A percentile compares a stretch with the other conserved stretches of the same genome.
Evolutionary conservation across 78 protist species (phyloP).

Genomic region (Protostelium mycophagum): DNA sequence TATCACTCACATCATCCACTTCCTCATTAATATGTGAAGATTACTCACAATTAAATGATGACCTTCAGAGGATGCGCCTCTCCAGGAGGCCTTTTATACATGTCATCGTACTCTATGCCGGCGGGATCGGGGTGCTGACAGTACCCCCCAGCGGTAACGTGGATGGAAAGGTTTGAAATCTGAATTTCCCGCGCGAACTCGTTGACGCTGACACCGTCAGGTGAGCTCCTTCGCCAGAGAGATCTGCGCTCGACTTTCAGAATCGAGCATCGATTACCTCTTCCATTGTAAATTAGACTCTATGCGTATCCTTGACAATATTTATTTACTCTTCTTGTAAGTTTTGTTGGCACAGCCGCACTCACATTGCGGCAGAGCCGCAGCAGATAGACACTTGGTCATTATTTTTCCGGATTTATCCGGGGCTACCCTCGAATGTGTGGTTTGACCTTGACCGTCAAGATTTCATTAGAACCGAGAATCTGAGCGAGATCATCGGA

Average conservation of each 20-base stretch:
- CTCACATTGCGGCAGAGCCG: no score
- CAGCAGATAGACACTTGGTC: no score
- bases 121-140: slow-evolving; percentile 25
- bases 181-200: not conserved
- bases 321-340: no score
- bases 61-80: not conserved
- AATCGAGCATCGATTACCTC: not conserved
- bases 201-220: not conserved
- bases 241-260: not conserved
- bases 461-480: slow-evolving; percentile 24
- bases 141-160: not conserved
- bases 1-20: not conserved
- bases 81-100: slow-evolving; percentile 59
- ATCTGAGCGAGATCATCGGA: slow-evolving; percentile 52
- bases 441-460: not conserved
- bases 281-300: not conserved
- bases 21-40: not conserved
- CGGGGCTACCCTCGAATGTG: not conserved
- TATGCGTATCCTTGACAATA: not conserved
- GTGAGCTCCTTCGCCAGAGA: not conserved
- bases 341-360: no score
- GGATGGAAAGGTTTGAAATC: not conserved
- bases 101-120: slow-evolving; percentile 49
- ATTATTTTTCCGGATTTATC: no score
- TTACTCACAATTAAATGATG: not conserved